Conservation (phyloP, 1,284 basidiomycete species). For the Mycosarcoma mackinlayi region DNA sequence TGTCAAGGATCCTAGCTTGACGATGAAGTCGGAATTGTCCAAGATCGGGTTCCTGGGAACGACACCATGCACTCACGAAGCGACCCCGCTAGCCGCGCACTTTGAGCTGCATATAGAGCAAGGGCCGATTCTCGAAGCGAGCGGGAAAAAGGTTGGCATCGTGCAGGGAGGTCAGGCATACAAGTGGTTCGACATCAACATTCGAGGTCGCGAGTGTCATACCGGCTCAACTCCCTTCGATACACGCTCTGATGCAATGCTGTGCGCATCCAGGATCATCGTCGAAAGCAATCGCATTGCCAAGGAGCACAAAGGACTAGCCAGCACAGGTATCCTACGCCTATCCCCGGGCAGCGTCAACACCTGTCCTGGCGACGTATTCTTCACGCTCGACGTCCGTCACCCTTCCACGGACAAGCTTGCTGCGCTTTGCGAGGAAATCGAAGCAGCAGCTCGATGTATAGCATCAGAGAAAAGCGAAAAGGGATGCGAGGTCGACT, state of each 20-base stretch:
- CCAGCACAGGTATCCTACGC: conserved; percentile 44
- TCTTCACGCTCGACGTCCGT: conserved; percentile 41
- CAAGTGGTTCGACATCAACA: conserved; percentile 49
- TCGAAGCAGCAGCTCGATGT: conserved; percentile 16
- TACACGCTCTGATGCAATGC: conserved; percentile 43
- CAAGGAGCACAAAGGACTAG: conserved; percentile 30
- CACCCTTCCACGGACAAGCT: conserved; percentile 33
- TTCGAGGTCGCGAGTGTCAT: conserved; percentile 37
- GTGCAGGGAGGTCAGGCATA: conserved; percentile 44
- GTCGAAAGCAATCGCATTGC: conserved; percentile 46
- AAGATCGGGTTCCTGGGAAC: conserved; percentile 35
- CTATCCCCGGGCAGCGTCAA: conserved; percentile 44
- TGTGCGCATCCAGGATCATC: conserved; percentile 39
- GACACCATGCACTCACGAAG: conserved; percentile 34
- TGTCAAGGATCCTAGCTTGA: conserved; percentile 28
- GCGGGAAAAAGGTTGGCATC: conserved; percentile 34
- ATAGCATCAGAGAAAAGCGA: conserved; percentile 33
- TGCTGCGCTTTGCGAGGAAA: conserved; percentile 22
- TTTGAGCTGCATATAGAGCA: conserved; percentile 52
- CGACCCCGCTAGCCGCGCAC: conserved; percentile 38
- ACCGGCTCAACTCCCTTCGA: conserved; percentile 44
- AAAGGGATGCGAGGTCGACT: conserved; percentile 34
- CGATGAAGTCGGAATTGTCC: conserved; percentile 42
- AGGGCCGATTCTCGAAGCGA: conserved; percentile 40
- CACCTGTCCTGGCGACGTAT: conserved; percentile 41